phyloP scores from a whole-genome alignment of 164 flowering plant genomes.

The Stephania cephalantha region DNA sequence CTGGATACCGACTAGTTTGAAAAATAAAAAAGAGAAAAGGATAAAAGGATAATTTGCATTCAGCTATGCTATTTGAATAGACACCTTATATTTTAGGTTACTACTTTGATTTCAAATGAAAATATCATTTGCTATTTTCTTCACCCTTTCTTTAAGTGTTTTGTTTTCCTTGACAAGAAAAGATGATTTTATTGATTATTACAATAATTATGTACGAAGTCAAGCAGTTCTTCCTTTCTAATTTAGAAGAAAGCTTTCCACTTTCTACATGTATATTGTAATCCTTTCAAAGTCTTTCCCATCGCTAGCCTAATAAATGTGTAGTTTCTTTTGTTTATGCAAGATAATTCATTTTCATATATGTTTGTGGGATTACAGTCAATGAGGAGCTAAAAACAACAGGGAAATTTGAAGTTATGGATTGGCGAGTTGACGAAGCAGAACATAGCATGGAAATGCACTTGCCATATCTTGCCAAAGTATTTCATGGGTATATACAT shows the following conservation, averaged over 20 bases:
- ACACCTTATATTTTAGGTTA: background rate
- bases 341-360: background rate
- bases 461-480: conserved; percentile 91
- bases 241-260: too few species aligned
- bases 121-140: background rate
- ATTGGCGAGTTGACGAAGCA: conserved; percentile 87
- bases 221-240: too few species aligned
- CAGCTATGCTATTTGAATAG: background rate
- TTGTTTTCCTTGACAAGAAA: too few species aligned
- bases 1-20: too few species aligned
- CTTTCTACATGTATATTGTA: too few species aligned
- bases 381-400: conserved; percentile 79
- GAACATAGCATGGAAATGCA: conserved; percentile 99
- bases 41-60: background rate
- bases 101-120: background rate
- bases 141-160: background rate
- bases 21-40: too few species aligned
- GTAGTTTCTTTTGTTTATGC: background rate
- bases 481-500: conserved; percentile 73
- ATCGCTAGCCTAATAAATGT: background rate
- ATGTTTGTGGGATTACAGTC: conserved; percentile 30
- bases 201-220: too few species aligned
- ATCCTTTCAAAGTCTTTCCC: too few species aligned
- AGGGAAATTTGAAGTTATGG: conserved; percentile 90
- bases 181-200: too few species aligned